These are phyloP conservation scores for Kokia cookei DNA, from an alignment of 441 rosid species.

Conservation along the genomic window DNA sequence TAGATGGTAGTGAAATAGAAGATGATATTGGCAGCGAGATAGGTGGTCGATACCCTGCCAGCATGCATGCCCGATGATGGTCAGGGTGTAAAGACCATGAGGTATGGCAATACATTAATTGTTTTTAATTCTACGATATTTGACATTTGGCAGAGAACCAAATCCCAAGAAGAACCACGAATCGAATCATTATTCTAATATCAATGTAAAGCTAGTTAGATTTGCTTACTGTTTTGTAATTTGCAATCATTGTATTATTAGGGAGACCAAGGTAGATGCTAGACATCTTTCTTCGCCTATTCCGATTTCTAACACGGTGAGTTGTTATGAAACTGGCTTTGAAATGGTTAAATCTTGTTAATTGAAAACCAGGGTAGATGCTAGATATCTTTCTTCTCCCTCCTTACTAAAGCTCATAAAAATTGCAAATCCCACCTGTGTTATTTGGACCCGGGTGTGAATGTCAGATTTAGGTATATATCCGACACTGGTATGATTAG, in stretches of 20 bases:
- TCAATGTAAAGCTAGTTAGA: slow-evolving; percentile 26
- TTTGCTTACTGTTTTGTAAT: slow-evolving; percentile 21
- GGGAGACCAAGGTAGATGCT: slow-evolving; percentile 17
- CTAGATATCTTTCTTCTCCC: slow-evolving; percentile 8
- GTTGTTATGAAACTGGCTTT: slow-evolving; percentile 10
- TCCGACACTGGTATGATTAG: too few species aligned
- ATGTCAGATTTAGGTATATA: not conserved
- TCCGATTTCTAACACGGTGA: slow-evolving; percentile 12
- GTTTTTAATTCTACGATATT: slow-evolving; percentile 12
- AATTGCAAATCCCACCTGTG: slow-evolving; percentile 1
- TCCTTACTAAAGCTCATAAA: too few species aligned
- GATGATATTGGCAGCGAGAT: slow-evolving; percentile 63
- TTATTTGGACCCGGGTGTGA: slow-evolving; percentile 8
- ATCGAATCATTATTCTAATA: slow-evolving; percentile 5
- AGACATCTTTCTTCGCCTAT: slow-evolving; percentile 1
- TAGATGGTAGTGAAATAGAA: slow-evolving; percentile 57
- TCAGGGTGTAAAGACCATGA: not conserved
- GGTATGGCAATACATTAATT: slow-evolving; percentile 6
- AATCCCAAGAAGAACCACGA: slow-evolving; percentile 16
- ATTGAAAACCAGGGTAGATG: slow-evolving; percentile 8
- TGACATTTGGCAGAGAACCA: slow-evolving; percentile 17
- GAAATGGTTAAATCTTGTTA: not conserved
- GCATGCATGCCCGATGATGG: slow-evolving; percentile 55
- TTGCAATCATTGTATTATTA: slow-evolving; percentile 22
- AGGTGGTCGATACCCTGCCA: slow-evolving; percentile 60